Conservation (phyloP, 2,329 filamentous ascomycete species). For the Pseudocercospora pini-densiflorae region DNA sequence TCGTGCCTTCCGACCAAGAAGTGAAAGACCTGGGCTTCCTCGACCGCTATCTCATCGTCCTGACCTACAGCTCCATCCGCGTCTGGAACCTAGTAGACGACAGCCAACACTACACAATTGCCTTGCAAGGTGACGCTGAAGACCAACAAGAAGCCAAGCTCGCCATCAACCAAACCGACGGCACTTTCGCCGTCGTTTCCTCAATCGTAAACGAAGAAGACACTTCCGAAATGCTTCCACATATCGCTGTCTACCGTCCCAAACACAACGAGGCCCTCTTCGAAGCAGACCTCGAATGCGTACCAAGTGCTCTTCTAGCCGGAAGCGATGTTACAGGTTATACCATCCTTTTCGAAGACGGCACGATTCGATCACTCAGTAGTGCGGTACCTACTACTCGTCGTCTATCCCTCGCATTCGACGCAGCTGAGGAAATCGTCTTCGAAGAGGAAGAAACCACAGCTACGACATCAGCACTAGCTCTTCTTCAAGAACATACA, state of each 20-base stretch:
- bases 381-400: slow-evolving; percentile 15
- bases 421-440: background rate
- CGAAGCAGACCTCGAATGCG: slow-evolving; percentile 45
- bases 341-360: slow-evolving; percentile 74
- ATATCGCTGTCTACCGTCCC: slow-evolving; percentile 66
- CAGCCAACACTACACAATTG: slow-evolving; percentile 69
- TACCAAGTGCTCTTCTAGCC: slow-evolving; percentile 68
- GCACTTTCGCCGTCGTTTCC: slow-evolving; percentile 47
- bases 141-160: slow-evolving; percentile 47
- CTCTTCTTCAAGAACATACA: slow-evolving; percentile 14
- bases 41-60: slow-evolving; percentile 72
- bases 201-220: slow-evolving; percentile 13
- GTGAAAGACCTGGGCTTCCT: slow-evolving; percentile 69
- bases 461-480: slow-evolving; percentile 11
- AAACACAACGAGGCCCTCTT: slow-evolving; percentile 62
- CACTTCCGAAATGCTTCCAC: slow-evolving; percentile 13
- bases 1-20: slow-evolving; percentile 51
- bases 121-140: slow-evolving; percentile 51
- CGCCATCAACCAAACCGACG: slow-evolving; percentile 66
- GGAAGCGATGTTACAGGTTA: slow-evolving; percentile 71
- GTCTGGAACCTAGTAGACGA: slow-evolving; percentile 87
- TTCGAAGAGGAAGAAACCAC: background rate
- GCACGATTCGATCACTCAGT: slow-evolving; percentile 64
- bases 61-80: slow-evolving; percentile 72
- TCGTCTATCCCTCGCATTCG: slow-evolving; percentile 6